A percentile compares a stretch with the other conserved stretches of the same genome.
Conservation (phyloP, 2,329 filamentous ascomycete genomes). For the Coniella lustricola region DNA sequence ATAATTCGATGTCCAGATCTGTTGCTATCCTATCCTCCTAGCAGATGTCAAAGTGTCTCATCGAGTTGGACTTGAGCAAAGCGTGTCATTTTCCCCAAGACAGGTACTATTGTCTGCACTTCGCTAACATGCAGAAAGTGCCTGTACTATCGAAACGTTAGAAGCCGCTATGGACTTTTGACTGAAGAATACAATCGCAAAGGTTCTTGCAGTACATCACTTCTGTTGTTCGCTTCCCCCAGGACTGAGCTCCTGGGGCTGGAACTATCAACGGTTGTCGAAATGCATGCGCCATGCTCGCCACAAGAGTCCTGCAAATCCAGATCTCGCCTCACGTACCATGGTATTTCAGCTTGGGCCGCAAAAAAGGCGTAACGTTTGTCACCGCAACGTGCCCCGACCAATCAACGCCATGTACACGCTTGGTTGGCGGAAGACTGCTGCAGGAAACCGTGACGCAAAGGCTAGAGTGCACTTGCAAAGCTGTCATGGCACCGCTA, state of each 20-base stretch:
- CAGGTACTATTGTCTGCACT: background rate
- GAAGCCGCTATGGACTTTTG: background rate
- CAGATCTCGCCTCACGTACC: conserved; percentile 2
- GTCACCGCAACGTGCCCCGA: background rate
- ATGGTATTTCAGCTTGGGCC: background rate
- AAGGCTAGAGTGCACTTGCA: background rate
- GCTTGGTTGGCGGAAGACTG: conserved; percentile 9
- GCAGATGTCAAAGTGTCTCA: background rate
- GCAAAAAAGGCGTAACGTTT: conserved; percentile 9
- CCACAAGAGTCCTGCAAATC: background rate
- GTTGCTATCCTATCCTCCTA: background rate
- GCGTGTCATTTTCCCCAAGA: background rate
- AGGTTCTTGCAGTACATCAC: background rate
- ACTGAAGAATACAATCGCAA: background rate
- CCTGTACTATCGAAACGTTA: background rate
- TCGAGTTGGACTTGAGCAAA: background rate
- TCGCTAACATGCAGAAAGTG: background rate
- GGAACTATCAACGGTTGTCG: too few species aligned
- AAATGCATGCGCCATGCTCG: too few species aligned
- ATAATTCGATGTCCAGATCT: conserved; percentile 6
- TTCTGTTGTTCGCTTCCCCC: background rate
- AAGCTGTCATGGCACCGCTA: conserved; percentile 6
- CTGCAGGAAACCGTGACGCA: conserved; percentile 9
- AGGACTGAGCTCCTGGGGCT: background rate
- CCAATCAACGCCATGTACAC: conserved; percentile 2